Evolutionary conservation across 345 rosid species (phyloP), one percentile per base, ranked within the genome.

Genomic region (Garcia nutans): DNA sequence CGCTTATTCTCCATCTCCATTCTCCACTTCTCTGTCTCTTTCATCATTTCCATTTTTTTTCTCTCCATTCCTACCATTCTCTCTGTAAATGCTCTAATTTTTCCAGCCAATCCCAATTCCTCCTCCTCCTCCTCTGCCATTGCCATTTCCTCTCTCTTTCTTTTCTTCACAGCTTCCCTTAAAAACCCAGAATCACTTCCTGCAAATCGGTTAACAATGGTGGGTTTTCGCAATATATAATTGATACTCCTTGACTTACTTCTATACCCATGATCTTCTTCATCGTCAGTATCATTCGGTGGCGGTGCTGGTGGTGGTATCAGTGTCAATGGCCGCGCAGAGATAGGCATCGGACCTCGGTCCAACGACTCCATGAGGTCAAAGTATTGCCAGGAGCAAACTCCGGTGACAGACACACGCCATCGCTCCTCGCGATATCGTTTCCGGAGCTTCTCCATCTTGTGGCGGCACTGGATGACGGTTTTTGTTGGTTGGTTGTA

Each of bases 401-500:
- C 63, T 16, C 85, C 81, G 47, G 73, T 75, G 20, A 49, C 12
- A 10, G 81, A 77, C 56, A 78, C 33, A 62, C 84, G 84, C 47
- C 88, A 87, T 42, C 78, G 80, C 82, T 90, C 93, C 1, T 89
- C 66, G 76, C 91, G 85, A 86, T 85, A 86, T 58, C 91, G 87
- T 55, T 87, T 83, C 44, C 95, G 92, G 78, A 93, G 85, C 87
- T 91, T 93, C 88, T 93, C 95, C 85, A 93, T 93, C 90, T 92
- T 88, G 86, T 89, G 97, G 61, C 92, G 86, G 82, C 93, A 92
- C 85, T 91, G 95, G 60, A 86, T 75, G 57, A 91, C 62, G 69
- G 97, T 76, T 73, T 89, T 86, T 0, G 80, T 66, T 31, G 83
- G 70, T 20, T 81, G 85, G 54, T 75, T 57, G 82, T 74, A 66